These are phyloP conservation scores for Coemansia sp. DNA, from an alignment of 192 early-diverging fungal genomes.

Conservation along the genomic window DNA sequence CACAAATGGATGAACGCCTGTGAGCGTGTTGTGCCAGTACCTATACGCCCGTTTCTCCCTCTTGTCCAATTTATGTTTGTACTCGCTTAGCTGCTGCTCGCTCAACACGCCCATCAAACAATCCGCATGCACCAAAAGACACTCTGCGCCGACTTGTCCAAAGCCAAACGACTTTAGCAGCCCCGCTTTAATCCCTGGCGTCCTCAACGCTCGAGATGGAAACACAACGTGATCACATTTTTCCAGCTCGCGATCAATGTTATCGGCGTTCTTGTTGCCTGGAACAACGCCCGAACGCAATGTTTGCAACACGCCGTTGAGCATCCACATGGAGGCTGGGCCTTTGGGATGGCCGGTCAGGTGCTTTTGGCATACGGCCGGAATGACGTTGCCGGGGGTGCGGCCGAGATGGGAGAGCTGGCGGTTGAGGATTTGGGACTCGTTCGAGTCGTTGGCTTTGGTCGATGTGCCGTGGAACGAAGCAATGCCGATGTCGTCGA, in stretches of 20 bases:
- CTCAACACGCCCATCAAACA: constrained; percentile 76
- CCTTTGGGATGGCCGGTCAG: constrained; percentile 94
- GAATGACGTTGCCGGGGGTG: constrained; percentile 77
- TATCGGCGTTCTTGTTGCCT: constrained; percentile 79
- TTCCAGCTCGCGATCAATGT: constrained; percentile 59
- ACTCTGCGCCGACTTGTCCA: constrained; percentile 91
- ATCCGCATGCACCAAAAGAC: constrained; percentile 84
- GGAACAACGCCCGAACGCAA: constrained; percentile 84
- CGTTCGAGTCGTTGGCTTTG: constrained; percentile 97
- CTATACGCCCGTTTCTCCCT: constrained; percentile 78
- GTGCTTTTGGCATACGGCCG: constrained; percentile 87
- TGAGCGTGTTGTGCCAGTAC: constrained; percentile 87
- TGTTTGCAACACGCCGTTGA: constrained; percentile 84
- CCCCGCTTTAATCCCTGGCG: constrained; percentile 86
- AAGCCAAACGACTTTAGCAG: constrained; percentile 94
- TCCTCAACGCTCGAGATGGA: constrained; percentile 83
- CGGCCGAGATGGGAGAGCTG: constrained; percentile 88
- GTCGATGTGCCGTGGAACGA: constrained; percentile 97
- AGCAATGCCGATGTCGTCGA: constrained; percentile 90
- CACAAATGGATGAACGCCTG: constrained; percentile 78
- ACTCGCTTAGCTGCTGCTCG: constrained; percentile 66
- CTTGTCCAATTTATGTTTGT: constrained; percentile 60
- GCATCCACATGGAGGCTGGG: constrained; percentile 93
- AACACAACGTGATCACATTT: constrained; percentile 82
- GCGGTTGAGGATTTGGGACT: constrained; percentile 83